A percentile compares a stretch with the other conserved stretches of the same genome.
phyloP scores from a whole-genome alignment of 345 rosid genomes.

The Gossypium raimondii region DNA sequence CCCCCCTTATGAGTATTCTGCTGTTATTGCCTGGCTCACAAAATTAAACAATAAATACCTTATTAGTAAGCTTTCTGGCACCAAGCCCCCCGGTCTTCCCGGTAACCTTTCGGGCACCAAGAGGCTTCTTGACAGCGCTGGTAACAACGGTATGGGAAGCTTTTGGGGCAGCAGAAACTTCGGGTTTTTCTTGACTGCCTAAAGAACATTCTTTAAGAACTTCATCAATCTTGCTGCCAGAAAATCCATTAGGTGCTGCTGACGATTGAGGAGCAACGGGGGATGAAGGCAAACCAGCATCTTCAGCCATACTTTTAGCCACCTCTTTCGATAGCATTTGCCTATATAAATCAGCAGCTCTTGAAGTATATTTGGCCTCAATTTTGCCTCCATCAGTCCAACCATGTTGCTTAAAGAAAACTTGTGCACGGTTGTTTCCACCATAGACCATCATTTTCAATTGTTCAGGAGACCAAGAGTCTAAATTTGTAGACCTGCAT shows the following conservation, averaged over 20 bases:
- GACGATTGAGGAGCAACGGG: constrained; percentile 55
- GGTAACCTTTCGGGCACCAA: constrained; percentile 58
- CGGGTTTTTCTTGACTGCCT: constrained; percentile 47
- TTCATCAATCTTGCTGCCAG: constrained; percentile 44
- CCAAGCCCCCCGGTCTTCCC: constrained; percentile 90
- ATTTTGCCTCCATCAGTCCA: constrained; percentile 89
- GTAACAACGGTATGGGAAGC: constrained; percentile 43
- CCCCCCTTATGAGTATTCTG: not conserved
- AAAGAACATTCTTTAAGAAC: constrained; percentile 43
- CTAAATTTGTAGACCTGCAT: constrained; percentile 87
- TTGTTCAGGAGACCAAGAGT: constrained; percentile 91
- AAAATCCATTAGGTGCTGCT: constrained; percentile 54
- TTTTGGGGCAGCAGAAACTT: constrained; percentile 48
- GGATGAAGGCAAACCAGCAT: constrained; percentile 51
- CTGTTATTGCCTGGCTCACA: not conserved
- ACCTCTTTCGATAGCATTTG: constrained; percentile 85
- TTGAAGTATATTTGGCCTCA: constrained; percentile 94
- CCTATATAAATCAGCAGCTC: constrained; percentile 88
- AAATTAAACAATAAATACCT: constrained; percentile 37
- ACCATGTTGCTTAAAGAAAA: constrained; percentile 93
- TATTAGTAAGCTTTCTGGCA: constrained; percentile 73
- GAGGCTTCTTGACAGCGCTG: constrained; percentile 76
- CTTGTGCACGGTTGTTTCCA: constrained; percentile 91
- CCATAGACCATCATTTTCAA: constrained; percentile 77
- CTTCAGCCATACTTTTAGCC: constrained; percentile 74